These are phyloP conservation scores for Aspergillus cejpii DNA, from an alignment of 2,329 filamentous ascomycete species.

Conservation along the genomic window DNA sequence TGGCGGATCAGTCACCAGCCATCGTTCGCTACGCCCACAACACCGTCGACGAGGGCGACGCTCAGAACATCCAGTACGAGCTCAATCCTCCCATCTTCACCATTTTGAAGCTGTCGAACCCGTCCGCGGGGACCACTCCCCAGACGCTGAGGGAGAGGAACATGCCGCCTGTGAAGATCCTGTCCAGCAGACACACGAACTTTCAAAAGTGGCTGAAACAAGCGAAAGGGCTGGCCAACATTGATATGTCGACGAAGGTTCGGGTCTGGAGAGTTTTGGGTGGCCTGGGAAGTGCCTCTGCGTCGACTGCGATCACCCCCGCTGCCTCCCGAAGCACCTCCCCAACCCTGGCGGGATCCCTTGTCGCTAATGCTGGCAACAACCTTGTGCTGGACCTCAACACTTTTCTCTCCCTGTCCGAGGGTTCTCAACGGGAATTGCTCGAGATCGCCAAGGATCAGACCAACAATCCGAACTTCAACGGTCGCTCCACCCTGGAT, in stretches of 20 bases:
- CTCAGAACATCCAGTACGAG: constrained; percentile 72
- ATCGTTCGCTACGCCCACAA: constrained; percentile 75
- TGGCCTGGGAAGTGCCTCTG: constrained; percentile 40
- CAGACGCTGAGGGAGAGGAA: constrained; percentile 56
- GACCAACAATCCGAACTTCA: constrained; percentile 68
- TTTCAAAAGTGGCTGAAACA: constrained; percentile 70
- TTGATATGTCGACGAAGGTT: constrained; percentile 66
- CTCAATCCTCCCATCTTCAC: constrained; percentile 78
- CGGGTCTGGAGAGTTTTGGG: constrained; percentile 62
- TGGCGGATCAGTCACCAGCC: constrained; percentile 61
- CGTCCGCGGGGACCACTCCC: constrained; percentile 51
- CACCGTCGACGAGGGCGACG: constrained; percentile 53
- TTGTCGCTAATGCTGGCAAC: constrained; percentile 39
- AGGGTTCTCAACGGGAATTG: constrained; percentile 58
- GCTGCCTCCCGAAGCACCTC: constrained; percentile 40
- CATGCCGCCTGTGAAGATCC: constrained; percentile 57
- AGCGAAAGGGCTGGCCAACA: constrained; percentile 61
- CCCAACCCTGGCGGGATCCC: constrained; percentile 38
- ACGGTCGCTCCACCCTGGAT: constrained; percentile 62
- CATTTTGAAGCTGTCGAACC: constrained; percentile 67
- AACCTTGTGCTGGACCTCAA: constrained; percentile 56
- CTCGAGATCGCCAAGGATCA: constrained; percentile 60
- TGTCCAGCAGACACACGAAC: constrained; percentile 63
- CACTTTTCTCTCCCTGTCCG: constrained; percentile 56
- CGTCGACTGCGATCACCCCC: constrained; percentile 41